Conservation (phyloP, 2,329 filamentous ascomycete genomes). For the Colletotrichum graminicola region DNA sequence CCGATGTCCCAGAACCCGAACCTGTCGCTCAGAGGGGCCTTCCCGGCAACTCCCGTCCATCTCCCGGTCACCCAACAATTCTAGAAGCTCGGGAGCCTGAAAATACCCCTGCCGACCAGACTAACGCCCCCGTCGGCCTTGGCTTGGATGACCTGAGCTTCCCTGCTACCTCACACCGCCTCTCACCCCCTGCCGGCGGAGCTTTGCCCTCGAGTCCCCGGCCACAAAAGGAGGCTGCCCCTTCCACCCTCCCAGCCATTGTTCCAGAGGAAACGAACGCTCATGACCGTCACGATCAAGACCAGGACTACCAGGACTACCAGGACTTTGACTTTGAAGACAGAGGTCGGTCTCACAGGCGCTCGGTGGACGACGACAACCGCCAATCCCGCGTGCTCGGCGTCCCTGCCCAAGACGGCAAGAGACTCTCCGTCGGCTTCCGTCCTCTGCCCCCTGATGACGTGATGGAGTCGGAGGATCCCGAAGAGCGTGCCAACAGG, state of each 20-base stretch:
- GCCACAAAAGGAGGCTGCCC: slow-evolving; percentile 52
- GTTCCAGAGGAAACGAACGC: slow-evolving; percentile 40
- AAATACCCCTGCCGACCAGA: slow-evolving; percentile 31
- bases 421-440: slow-evolving; percentile 77
- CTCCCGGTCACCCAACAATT: slow-evolving; percentile 32
- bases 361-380: slow-evolving; percentile 45
- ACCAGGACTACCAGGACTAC: slow-evolving; percentile 42
- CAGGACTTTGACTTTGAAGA: slow-evolving; percentile 48
- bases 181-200: slow-evolving; percentile 47
- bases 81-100: slow-evolving; percentile 30
- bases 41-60: slow-evolving; percentile 37
- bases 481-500: slow-evolving; percentile 92
- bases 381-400: slow-evolving; percentile 57
- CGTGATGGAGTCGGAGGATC: slow-evolving; percentile 83
- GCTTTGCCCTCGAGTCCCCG: slow-evolving; percentile 48
- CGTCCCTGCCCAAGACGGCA: slow-evolving; percentile 67
- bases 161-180: slow-evolving; percentile 37
- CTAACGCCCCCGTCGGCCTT: slow-evolving; percentile 39
- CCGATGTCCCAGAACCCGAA: slow-evolving; percentile 54
- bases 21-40: slow-evolving; percentile 49
- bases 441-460: slow-evolving; percentile 91
- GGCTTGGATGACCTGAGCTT: slow-evolving; percentile 41
- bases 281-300: slow-evolving; percentile 44
- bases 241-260: slow-evolving; percentile 50
- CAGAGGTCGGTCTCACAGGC: slow-evolving; percentile 53